Evolutionary conservation across 2,329 filamentous ascomycete species (phyloP).

Genomic region (Trichophyton rubrum): DNA sequence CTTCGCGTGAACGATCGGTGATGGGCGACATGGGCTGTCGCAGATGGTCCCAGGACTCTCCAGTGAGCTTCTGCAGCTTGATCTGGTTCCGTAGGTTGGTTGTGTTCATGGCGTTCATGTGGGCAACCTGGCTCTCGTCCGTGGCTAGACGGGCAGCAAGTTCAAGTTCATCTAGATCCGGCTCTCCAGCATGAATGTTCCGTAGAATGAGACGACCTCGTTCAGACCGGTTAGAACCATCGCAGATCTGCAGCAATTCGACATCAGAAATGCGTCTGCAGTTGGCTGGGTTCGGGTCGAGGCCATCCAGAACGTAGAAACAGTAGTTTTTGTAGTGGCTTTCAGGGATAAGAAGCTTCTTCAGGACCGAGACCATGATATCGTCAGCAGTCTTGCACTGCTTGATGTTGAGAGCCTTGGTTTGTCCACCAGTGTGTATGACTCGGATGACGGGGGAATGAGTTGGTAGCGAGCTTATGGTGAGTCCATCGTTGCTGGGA

Average conservation of each 20-base stretch:
- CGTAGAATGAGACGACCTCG: conserved; percentile 80
- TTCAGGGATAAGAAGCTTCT: conserved; percentile 77
- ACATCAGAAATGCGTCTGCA: conserved; percentile 74
- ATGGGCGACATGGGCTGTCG: conserved; percentile 76
- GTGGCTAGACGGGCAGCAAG: conserved; percentile 78
- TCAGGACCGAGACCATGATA: conserved; percentile 76
- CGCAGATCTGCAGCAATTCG: conserved; percentile 83
- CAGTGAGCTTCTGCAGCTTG: conserved; percentile 80
- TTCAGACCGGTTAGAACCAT: conserved; percentile 71
- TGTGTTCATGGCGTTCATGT: conserved; percentile 47
- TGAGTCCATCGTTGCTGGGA: conserved; percentile 71
- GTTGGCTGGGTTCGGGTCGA: conserved; percentile 68
- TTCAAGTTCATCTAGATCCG: conserved; percentile 73
- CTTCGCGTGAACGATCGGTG: conserved; percentile 32
- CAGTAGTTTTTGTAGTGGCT: conserved; percentile 91
- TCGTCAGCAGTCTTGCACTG: conserved; percentile 86
- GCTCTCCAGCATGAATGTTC: conserved; percentile 84
- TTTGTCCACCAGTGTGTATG: conserved; percentile 81
- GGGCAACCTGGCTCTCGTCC: conserved; percentile 69
- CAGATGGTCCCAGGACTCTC: conserved; percentile 73
- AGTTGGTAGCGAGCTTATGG: conserved; percentile 72
- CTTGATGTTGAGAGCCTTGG: conserved; percentile 86
- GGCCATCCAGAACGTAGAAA: conserved; percentile 82
- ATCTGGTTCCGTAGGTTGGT: conserved; percentile 65
- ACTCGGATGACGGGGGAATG: conserved; percentile 85